These are phyloP conservation scores for Tuctoria greenei DNA, from an alignment of 176 grass and related monocot species.

Conservation along the genomic window DNA sequence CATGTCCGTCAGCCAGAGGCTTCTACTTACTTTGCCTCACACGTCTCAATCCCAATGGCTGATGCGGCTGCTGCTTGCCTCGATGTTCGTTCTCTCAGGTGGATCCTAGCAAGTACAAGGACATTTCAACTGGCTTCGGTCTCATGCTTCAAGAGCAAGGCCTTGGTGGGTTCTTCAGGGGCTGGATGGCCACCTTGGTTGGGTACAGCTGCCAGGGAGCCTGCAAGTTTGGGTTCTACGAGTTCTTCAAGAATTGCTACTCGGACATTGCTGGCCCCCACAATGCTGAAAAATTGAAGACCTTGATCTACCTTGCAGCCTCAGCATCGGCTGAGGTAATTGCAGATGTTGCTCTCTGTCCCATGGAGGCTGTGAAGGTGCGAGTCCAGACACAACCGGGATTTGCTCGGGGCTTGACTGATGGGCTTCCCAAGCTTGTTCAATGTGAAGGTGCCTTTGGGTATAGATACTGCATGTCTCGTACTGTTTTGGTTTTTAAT, in stretches of 20 bases:
- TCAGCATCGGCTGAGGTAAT: conserved; percentile 81
- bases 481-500: not conserved
- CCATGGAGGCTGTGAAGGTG: conserved; percentile 92
- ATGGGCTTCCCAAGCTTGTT: conserved; percentile 77
- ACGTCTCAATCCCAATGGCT: not conserved
- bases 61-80: not conserved
- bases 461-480: conserved; percentile 49
- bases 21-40: not conserved
- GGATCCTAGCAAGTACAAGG: conserved; percentile 80
- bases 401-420: conserved; percentile 64
- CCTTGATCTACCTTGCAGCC: conserved; percentile 62
- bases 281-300: conserved; percentile 50
- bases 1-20: not conserved
- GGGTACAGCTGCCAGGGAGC: conserved; percentile 83
- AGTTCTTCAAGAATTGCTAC: conserved; percentile 87
- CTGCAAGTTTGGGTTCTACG: conserved; percentile 93
- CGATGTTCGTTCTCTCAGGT: conserved; percentile 49
- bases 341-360: conserved; percentile 81
- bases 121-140: conserved; percentile 49
- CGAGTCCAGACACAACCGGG: conserved; percentile 74
- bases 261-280: conserved; percentile 60
- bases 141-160: conserved; percentile 78
- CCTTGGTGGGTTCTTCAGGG: conserved; percentile 69
- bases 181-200: conserved; percentile 83
- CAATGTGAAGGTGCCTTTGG: conserved; percentile 77